phyloP scores from a whole-genome alignment of 192 early-diverging fungal genomes.

The Backusella circina region DNA sequence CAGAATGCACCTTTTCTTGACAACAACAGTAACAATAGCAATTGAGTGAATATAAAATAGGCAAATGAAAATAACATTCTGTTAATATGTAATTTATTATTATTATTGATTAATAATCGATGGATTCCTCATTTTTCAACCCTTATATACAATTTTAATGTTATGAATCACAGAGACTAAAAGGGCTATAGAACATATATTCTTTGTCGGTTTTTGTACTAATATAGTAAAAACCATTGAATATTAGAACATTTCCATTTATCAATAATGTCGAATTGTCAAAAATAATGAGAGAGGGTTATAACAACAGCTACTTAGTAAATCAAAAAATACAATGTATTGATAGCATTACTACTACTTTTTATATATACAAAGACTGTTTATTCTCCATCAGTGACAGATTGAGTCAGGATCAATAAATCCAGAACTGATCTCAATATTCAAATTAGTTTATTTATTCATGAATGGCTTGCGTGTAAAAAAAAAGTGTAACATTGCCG shows the following conservation, averaged over 20 bases:
- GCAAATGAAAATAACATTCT: no score
- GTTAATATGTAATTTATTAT: no score
- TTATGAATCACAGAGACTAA: not conserved
- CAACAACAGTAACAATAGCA: no score
- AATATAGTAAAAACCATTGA: not conserved
- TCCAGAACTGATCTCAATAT: no score
- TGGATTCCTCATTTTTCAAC: no score
- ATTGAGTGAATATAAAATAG: no score
- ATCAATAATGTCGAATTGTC: not conserved
- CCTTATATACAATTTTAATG: not conserved
- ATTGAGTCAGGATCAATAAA: not conserved
- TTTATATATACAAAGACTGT: not conserved
- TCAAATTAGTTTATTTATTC: not conserved
- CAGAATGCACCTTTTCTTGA: no score
- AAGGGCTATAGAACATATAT: not conserved
- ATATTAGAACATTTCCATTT: not conserved
- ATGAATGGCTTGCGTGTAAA: not conserved
- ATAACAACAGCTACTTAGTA: not conserved
- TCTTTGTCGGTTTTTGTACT: not conserved
- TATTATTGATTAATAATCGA: no score
- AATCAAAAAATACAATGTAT: no score
- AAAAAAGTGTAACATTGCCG: not conserved
- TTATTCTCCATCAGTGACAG: not conserved
- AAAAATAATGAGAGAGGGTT: not conserved
- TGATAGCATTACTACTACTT: no score